Evolutionary conservation across 768 basidiomycete species (phyloP).

Genomic region (Tephrocybe sp.): DNA sequence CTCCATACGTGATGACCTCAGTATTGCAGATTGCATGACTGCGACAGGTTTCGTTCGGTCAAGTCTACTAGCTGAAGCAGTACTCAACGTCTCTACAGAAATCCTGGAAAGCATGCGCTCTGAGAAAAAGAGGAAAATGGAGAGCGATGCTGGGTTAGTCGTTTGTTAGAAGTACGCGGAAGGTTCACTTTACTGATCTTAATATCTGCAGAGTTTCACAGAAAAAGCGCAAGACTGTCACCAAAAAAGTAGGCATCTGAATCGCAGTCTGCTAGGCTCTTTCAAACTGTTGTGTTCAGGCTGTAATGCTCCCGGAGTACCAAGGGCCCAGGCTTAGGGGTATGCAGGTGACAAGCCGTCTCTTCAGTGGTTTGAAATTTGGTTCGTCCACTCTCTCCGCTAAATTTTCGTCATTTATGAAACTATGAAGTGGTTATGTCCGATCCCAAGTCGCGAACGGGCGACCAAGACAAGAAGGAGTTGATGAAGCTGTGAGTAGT

Average conservation of each 20-base stretch:
- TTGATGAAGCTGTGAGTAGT: constrained; percentile 61
- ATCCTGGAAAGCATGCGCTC: constrained; percentile 59
- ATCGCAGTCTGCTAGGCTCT: neutral
- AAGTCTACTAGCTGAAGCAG: neutral
- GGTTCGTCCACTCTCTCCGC: constrained; percentile 46
- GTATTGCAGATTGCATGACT: constrained; percentile 68
- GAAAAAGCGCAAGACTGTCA: constrained; percentile 59
- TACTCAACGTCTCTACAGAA: constrained; percentile 32
- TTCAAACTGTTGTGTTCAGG: constrained; percentile 33
- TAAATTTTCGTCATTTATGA: constrained; percentile 3
- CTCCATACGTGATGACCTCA: constrained; percentile 76
- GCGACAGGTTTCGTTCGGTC: constrained; percentile 50
- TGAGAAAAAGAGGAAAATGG: constrained; percentile 76
- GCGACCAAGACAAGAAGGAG: constrained; percentile 67
- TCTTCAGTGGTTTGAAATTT: constrained; percentile 80
- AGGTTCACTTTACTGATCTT: neutral
- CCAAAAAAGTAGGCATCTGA: constrained; percentile 47
- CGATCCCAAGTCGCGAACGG: constrained; percentile 69
- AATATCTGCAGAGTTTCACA: constrained; percentile 34
- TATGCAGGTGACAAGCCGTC: constrained; percentile 55
- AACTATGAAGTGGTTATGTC: constrained; percentile 64
- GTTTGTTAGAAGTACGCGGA: neutral
- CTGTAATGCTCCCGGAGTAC: constrained; percentile 62
- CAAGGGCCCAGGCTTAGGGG: constrained; percentile 62
- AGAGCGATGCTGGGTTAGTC: constrained; percentile 52